Evolutionary conservation across 2,329 filamentous ascomycete species (phyloP).

Genomic region (Colletotrichum acutatum): DNA sequence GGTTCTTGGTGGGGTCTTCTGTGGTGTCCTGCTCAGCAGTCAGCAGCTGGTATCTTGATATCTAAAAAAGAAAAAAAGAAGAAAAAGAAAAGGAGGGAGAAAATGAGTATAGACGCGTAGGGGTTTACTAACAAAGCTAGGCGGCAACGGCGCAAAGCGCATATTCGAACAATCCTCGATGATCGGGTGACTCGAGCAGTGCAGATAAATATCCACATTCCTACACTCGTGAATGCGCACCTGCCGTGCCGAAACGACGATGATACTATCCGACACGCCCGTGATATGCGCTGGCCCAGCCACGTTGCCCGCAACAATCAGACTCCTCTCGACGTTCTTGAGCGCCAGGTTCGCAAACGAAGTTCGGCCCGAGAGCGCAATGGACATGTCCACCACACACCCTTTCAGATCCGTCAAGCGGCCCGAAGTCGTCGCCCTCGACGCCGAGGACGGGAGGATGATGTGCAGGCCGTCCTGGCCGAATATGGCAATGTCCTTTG

Average conservation of each 20-base stretch:
- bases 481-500: conserved; percentile 71
- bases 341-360: conserved; percentile 77
- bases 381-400: conserved; percentile 85
- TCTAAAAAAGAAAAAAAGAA: too few relatives aligned
- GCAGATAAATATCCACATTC: conserved; percentile 85
- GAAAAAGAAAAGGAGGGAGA: too few relatives aligned
- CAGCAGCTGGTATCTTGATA: not conserved
- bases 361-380: conserved; percentile 64
- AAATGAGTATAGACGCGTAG: too few relatives aligned
- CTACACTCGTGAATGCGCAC: conserved; percentile 91
- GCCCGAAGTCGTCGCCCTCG: conserved; percentile 78
- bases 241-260: conserved; percentile 85
- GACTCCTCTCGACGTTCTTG: conserved; percentile 74
- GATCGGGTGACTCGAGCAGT: conserved; percentile 86
- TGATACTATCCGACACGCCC: conserved; percentile 74
- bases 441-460: conserved; percentile 77
- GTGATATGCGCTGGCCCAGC: conserved; percentile 88
- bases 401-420: conserved; percentile 75
- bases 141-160: conserved; percentile 81
- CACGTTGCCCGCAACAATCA: conserved; percentile 84
- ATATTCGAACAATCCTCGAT: conserved; percentile 88
- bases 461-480: conserved; percentile 78
- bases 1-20: conserved; percentile 61
- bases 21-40: conserved; percentile 41
- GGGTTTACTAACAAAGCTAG: conserved; percentile 70